Percentiles rank a stretch among this genome's conserved stretches.
phyloP scores from a whole-genome alignment of 768 basidiomycete genomes.

The Leccinum uliginosum region DNA sequence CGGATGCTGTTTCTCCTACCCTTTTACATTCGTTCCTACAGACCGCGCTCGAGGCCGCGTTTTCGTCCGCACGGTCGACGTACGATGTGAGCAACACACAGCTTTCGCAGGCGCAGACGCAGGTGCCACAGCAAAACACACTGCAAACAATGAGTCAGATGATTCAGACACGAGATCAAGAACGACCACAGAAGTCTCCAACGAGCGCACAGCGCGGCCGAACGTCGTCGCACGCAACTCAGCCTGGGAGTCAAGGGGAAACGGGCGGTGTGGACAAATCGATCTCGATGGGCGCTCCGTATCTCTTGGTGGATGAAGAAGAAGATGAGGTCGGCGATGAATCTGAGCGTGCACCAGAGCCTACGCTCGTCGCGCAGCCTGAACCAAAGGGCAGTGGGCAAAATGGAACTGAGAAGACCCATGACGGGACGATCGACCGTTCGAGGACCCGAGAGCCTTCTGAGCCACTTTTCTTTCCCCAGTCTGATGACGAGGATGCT shows the following conservation, averaged over 20 bases:
- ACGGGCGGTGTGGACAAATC: neutral
- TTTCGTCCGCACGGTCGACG: slow-evolving; percentile 68
- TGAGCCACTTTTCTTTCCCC: slow-evolving; percentile 27
- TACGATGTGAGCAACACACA: slow-evolving; percentile 46
- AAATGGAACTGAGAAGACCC: neutral
- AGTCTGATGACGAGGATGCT: slow-evolving; percentile 14
- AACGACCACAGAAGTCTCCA: slow-evolving; percentile 1
- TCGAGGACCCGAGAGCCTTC: slow-evolving; percentile 11
- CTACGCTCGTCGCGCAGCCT: slow-evolving; percentile 15
- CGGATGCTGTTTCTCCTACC: neutral
- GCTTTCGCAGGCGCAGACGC: slow-evolving; percentile 15
- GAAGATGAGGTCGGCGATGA: neutral
- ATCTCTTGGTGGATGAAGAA: neutral
- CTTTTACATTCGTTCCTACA: slow-evolving; percentile 24
- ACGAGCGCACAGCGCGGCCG: neutral
- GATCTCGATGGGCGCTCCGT: slow-evolving; percentile 10
- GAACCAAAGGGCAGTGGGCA: neutral
- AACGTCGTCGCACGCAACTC: neutral
- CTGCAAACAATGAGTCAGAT: slow-evolving; percentile 3
- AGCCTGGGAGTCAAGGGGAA: neutral
- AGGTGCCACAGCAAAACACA: neutral
- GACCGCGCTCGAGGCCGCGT: slow-evolving; percentile 63
- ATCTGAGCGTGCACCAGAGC: slow-evolving; percentile 11
- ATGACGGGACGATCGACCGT: neutral
- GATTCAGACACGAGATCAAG: neutral